Percentiles rank a stretch among this genome's conserved stretches.
Conservation (phyloP, 495 filamentous ascomycete species). For the Neurospora pannonica region DNA sequence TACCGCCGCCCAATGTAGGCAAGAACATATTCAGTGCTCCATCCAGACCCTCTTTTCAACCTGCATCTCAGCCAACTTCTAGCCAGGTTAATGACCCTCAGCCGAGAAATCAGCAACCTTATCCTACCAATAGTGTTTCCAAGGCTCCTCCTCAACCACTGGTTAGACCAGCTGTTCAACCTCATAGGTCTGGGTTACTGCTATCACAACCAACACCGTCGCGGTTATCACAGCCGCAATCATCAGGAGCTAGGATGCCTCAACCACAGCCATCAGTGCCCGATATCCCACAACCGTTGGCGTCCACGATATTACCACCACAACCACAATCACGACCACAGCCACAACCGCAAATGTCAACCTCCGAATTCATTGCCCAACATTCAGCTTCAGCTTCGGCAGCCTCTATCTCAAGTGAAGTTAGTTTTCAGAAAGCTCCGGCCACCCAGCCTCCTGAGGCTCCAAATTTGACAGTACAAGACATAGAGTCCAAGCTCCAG, state of each 20-base stretch:
- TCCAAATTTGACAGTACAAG: slow-evolving; percentile 26
- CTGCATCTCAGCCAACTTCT: neutral
- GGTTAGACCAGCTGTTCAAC: neutral
- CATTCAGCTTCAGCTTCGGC: neutral
- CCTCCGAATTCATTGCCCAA: neutral
- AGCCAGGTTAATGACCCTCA: neutral
- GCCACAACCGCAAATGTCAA: neutral
- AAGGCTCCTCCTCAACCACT: neutral
- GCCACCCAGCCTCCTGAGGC: slow-evolving; percentile 22
- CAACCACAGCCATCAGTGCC: neutral
- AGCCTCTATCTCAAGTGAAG: neutral
- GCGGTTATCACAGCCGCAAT: neutral
- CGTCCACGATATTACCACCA: neutral
- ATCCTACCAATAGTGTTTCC: neutral
- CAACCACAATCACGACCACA: neutral
- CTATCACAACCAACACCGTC: neutral
- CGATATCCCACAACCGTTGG: neutral
- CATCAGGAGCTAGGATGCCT: neutral
- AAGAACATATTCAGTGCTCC: neutral
- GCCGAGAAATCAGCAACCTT: neutral
- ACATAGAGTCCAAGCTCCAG: slow-evolving; percentile 23
- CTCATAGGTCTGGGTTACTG: neutral
- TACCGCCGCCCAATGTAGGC: neutral
- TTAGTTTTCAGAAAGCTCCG: neutral
- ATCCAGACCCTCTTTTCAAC: neutral